Evolutionary conservation across 768 basidiomycete species (phyloP).

Genomic region (Lyophyllum shimeji): DNA sequence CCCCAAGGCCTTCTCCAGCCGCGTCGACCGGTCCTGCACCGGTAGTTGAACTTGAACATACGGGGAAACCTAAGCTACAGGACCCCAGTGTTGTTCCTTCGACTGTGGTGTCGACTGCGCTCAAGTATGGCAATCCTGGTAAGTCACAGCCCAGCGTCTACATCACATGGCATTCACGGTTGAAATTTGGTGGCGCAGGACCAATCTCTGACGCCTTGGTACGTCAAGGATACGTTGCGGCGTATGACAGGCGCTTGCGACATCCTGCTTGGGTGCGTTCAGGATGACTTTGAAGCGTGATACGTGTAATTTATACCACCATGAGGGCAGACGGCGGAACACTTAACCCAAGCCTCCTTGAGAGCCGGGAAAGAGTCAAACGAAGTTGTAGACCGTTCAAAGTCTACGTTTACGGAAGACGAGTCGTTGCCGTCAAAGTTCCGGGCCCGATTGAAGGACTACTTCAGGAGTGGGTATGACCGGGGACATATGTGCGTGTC

Average conservation of each 20-base stretch:
- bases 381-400: slow-evolving; percentile 63
- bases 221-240: slow-evolving; percentile 82
- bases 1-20: slow-evolving; percentile 12
- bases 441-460: slow-evolving; percentile 84
- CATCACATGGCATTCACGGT: background rate
- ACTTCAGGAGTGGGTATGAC: slow-evolving; percentile 92
- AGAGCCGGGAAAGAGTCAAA: slow-evolving; percentile 35
- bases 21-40: slow-evolving; percentile 28
- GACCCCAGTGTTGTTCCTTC: slow-evolving; percentile 30
- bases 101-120: slow-evolving; percentile 32
- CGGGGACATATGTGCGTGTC: slow-evolving; percentile 88
- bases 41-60: slow-evolving; percentile 44
- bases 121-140: slow-evolving; percentile 88
- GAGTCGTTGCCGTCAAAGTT: slow-evolving; percentile 71
- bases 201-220: slow-evolving; percentile 80
- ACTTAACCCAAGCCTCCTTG: slow-evolving; percentile 79
- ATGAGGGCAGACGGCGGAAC: slow-evolving; percentile 83
- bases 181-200: slow-evolving; percentile 44
- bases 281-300: background rate
- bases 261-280: slow-evolving; percentile 89
- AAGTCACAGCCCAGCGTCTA: slow-evolving; percentile 21
- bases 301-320: background rate
- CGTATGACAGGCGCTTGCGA: slow-evolving; percentile 85
- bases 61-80: slow-evolving; percentile 43
- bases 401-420: slow-evolving; percentile 85